Evolutionary conservation across 805 yeast genomes (phyloP).

Genomic region (Metschnikowia shivogae): DNA sequence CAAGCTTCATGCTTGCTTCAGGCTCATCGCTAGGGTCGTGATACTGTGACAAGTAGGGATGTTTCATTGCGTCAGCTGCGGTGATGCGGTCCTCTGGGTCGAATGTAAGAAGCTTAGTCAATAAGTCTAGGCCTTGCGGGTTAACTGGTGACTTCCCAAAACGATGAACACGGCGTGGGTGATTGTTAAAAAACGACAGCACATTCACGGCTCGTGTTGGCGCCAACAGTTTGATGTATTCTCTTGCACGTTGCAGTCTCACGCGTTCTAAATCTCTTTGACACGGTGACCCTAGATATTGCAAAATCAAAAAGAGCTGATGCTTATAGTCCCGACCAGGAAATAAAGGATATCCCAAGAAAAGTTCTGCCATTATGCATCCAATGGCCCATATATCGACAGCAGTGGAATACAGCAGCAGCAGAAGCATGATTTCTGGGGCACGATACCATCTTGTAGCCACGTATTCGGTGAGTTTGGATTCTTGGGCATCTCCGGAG

Average conservation of each 20-base stretch:
- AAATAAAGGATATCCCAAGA: slow-evolving; percentile 57
- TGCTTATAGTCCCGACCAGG: slow-evolving; percentile 75
- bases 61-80: slow-evolving; percentile 12
- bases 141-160: slow-evolving; percentile 13
- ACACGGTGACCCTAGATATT: slow-evolving; percentile 66
- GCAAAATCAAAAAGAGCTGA: slow-evolving; percentile 63
- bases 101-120: slow-evolving; percentile 13
- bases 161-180: slow-evolving; percentile 13
- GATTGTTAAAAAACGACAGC: slow-evolving; percentile 6
- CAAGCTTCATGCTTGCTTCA: slow-evolving; percentile 9
- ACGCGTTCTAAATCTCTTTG: slow-evolving; percentile 16
- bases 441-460: slow-evolving; percentile 87
- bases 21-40: slow-evolving; percentile 18
- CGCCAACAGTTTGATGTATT: slow-evolving; percentile 17
- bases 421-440: slow-evolving; percentile 75
- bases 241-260: slow-evolving; percentile 14
- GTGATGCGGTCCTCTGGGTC: slow-evolving; percentile 12
- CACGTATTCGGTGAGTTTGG: slow-evolving; percentile 72
- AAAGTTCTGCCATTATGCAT: slow-evolving; percentile 70
- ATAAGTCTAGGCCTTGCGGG: slow-evolving; percentile 14
- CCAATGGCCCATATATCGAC: slow-evolving; percentile 82
- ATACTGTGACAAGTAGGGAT: slow-evolving; percentile 15
- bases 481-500: slow-evolving; percentile 34
- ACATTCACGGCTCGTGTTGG: slow-evolving; percentile 4
- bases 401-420: slow-evolving; percentile 68